phyloP scores from a whole-genome alignment of 2,329 filamentous ascomycete genomes.

The Metarhizium sp. region DNA sequence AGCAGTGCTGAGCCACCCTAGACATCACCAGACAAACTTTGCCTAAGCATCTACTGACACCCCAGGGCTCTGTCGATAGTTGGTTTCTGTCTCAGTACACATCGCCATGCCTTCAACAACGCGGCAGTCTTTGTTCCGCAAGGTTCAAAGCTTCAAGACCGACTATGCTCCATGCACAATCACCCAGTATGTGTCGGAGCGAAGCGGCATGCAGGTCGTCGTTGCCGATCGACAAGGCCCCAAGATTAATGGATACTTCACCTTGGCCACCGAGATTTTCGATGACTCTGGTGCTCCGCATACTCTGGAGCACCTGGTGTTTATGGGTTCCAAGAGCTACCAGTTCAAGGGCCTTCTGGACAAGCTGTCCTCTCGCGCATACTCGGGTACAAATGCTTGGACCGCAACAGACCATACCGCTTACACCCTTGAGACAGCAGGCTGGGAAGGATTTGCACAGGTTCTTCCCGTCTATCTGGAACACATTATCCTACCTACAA shows the following conservation, averaged over 20 bases:
- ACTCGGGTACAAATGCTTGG: conserved; percentile 94
- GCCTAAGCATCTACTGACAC: neutral
- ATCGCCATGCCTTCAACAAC: conserved; percentile 4
- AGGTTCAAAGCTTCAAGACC: conserved; percentile 74
- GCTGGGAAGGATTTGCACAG: conserved; percentile 94
- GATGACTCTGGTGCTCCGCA: conserved; percentile 93
- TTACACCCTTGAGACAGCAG: conserved; percentile 89
- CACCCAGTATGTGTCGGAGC: conserved; percentile 90
- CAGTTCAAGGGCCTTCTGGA: conserved; percentile 92
- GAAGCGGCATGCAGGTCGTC: conserved; percentile 89
- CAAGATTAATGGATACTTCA: conserved; percentile 93
- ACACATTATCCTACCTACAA: conserved; percentile 80
- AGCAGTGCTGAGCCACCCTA: neutral
- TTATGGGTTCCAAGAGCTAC: conserved; percentile 89
- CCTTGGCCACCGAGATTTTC: conserved; percentile 91
- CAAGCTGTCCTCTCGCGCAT: conserved; percentile 85
- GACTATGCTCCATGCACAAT: conserved; percentile 85
- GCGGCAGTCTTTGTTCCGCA: conserved; percentile 54
- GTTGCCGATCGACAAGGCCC: conserved; percentile 88
- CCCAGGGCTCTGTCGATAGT: neutral
- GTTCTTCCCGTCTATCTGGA: conserved; percentile 93
- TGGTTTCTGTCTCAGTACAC: neutral
- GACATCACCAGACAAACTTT: neutral
- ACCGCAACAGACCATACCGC: conserved; percentile 94
- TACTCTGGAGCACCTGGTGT: conserved; percentile 73